Base-by-base conservation (phyloP, 345 rosid genomes). In the Limnanthes douglasii region DNA sequence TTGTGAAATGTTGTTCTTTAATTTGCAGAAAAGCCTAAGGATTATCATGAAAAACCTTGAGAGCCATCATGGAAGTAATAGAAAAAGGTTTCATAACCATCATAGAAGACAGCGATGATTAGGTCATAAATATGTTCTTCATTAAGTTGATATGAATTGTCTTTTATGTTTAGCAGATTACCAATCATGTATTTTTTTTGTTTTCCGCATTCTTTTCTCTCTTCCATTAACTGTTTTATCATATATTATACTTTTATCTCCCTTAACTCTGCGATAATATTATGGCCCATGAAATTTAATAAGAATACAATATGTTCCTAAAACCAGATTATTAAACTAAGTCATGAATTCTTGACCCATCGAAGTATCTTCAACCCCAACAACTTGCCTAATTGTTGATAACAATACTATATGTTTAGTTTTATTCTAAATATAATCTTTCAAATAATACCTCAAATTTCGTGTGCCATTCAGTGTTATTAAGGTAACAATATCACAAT, bases 41-140 rank as follows among this genome's bases (percentile, higher is more conserved):
- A 48, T 75, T 68, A 54, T 84, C 95, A 51, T 68, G 70, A 19
- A 78, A 73, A 37, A 68, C 78, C 53, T 78, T 78, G 53, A 84
- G 41, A 10, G 93, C 72, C 93, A 78, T 84, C 93, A 78, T 78
- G 18, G 78, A 41, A 4, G 93, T 84, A 2, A 72, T 65, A 3
- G 95, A 84, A 30, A 84, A 80, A 5, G n/a, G 93, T 84, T 51
- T 84, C 93, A 21, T 75, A 84, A 10, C 92, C 86, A 0, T 92
- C 72, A 44, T 84, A 72, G 30, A 78, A 35, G 22, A 84, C 62
- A 6, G 93, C 65, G 8, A 84, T 78, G 0, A 70, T 54, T 53
- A 70, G 95, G 53, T 84, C 95, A 15, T 70, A 39, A 24, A 73
- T 70, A 54, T 84, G 81, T 25, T 74, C 86, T 25, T 78, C 95